Conservation (phyloP, 768 basidiomycete genomes). For the Phanerochaete carnosa region DNA sequence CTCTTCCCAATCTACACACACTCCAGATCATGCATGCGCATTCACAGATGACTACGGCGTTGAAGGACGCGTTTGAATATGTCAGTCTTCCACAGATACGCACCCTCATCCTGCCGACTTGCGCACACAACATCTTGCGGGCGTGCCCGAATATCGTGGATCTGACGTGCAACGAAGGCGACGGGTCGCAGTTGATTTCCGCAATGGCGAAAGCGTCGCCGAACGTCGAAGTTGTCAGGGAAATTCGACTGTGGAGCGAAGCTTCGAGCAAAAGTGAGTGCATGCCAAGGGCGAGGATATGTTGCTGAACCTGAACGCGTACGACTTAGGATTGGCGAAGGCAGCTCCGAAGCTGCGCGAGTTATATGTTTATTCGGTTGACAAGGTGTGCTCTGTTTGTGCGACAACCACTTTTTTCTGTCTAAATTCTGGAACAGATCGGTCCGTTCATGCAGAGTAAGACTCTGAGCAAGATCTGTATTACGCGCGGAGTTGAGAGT, state of each 20-base stretch:
- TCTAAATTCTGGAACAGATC: neutral
- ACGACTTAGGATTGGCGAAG: neutral
- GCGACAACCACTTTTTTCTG: neutral
- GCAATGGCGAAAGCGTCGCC: neutral
- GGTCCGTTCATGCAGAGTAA: neutral
- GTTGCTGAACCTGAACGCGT: neutral
- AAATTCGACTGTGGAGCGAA: neutral
- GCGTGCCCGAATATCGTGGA: neutral
- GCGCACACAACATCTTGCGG: neutral
- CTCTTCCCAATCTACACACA: neutral
- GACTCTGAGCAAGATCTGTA: neutral
- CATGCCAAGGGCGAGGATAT: no score
- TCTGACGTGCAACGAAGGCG: neutral
- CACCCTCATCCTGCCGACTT: neutral
- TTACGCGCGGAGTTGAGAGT: neutral
- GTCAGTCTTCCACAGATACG: neutral
- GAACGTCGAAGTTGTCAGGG: neutral
- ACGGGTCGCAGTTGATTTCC: neutral
- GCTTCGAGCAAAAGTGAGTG: neutral
- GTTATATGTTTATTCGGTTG: neutral
- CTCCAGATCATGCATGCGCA: neutral
- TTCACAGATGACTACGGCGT: neutral
- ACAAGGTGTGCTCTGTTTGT: neutral
- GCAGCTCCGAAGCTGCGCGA: neutral
- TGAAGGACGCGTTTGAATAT: neutral